A percentile compares a stretch with the other conserved stretches of the same genome.
Evolutionary conservation across 306 rosid species (phyloP).

Genomic region (cucumber (Cucumis sativus)): DNA sequence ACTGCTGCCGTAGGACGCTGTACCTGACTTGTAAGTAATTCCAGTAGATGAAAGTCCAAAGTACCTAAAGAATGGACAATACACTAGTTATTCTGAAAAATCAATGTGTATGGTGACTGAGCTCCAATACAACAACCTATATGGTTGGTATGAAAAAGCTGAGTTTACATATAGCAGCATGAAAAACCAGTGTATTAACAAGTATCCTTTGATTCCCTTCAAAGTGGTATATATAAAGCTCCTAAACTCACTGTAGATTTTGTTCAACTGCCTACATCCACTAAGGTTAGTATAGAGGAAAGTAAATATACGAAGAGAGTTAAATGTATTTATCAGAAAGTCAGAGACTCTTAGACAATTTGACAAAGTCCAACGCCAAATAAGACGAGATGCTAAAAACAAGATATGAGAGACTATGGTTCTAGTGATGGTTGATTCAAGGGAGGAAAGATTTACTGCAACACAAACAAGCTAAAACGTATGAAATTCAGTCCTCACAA

Average conservation of each 20-base stretch:
- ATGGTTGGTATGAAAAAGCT: background rate
- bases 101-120: constrained; percentile 3
- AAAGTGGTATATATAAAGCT: background rate
- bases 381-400: background rate
- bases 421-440: background rate
- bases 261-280: background rate
- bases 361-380: background rate
- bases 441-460: background rate
- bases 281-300: background rate
- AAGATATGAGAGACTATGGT: background rate
- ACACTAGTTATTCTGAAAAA: constrained; percentile 13
- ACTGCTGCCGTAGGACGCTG: constrained; percentile 43
- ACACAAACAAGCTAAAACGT: background rate
- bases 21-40: constrained; percentile 55
- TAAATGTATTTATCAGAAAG: background rate
- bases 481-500: background rate
- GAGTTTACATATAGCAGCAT: background rate
- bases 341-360: background rate
- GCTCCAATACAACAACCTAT: background rate
- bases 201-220: background rate
- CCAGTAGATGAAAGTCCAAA: constrained; percentile 96
- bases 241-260: background rate
- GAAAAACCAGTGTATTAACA: background rate
- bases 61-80: constrained; percentile 34
- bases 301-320: background rate